Evolutionary conservation across 2,329 filamentous ascomycete genomes (phyloP), one percentile per base, ranked within the genome.

Genomic region (Rhynchosporium secalis): DNA sequence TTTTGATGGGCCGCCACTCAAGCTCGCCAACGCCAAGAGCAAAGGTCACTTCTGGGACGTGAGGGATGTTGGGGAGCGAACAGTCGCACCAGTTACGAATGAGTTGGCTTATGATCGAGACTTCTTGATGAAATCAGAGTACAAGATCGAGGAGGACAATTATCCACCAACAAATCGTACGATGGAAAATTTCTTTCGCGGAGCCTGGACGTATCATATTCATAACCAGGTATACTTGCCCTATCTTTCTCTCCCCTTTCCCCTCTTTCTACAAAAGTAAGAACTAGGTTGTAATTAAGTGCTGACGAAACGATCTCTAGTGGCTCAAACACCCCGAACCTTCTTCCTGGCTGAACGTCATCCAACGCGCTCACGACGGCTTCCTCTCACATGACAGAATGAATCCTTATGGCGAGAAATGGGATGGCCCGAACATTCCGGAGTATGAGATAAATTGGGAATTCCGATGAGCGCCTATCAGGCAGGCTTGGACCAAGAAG

Each of bases 171-270:
- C 80, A 65, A 84, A 84, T 68, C 77, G 82, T 45, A 83, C 80
- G 0, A 61, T 84, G 54, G 79, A 82, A 68, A 80, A 83, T 67
- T 84, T 84, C 72, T 83, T 84, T 74, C 75, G 78, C 5, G 82
- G 82, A 1, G 79, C 80, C 28, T 84, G 80, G 80, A 83, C 80
- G 33, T 84, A 84, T 69, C 82, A 84, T 69, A 79, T 83, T 63
- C 81, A 84, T 69, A 84, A 84, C 65, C 81, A 83, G 75, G 80
- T 82, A 72, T 72, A 78, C 72, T 36, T 20, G 45, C 47, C 33
- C 9, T 40, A 13, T 66, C 41, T 9, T n/a, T 38, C n/a, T 1
- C 20, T 20, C 20, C 20, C 20, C 20, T 1, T 20, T 20, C 20
- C 20, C 20, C 20, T 20, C 20, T 20, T 20, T 20, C 20, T 20